phyloP scores from a whole-genome alignment of 768 basidiomycete species.

The Podaxis pistillaris region DNA sequence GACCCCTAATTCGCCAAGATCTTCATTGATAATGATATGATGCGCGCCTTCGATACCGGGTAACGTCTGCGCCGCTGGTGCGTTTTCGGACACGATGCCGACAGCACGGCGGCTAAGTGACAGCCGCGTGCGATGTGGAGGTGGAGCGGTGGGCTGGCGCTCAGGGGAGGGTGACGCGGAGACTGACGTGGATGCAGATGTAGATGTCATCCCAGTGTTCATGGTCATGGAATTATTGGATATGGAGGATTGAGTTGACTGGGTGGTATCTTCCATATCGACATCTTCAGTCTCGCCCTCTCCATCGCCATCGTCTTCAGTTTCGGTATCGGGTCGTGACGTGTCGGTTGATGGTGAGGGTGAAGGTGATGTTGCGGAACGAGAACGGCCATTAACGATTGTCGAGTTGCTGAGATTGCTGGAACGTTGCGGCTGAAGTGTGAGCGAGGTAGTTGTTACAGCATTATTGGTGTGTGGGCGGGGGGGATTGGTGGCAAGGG shows the following conservation, averaged over 20 bases:
- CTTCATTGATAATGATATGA: constrained; percentile 45
- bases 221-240: neutral
- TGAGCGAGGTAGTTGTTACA: constrained; percentile 16
- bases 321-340: constrained; percentile 72
- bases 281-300: constrained; percentile 61
- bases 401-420: constrained; percentile 10
- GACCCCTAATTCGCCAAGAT: constrained; percentile 23
- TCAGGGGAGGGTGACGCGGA: constrained; percentile 31
- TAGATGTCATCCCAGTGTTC: constrained; percentile 19
- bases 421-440: constrained; percentile 19
- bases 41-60: constrained; percentile 22
- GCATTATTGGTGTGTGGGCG: constrained; percentile 9
- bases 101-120: constrained; percentile 29
- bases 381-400: constrained; percentile 24
- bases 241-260: constrained; percentile 1
- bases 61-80: constrained; percentile 22
- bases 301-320: constrained; percentile 73
- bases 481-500: neutral
- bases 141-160: constrained; percentile 20
- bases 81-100: constrained; percentile 41
- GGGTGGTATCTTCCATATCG: constrained; percentile 35
- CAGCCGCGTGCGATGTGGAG: constrained; percentile 22
- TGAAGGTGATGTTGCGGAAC: constrained; percentile 30
- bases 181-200: constrained; percentile 30
- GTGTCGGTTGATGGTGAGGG: constrained; percentile 40